Evolutionary conservation across 108 stramenopile genomes (phyloP).

Genomic region (Cyclotella kingstonii): DNA sequence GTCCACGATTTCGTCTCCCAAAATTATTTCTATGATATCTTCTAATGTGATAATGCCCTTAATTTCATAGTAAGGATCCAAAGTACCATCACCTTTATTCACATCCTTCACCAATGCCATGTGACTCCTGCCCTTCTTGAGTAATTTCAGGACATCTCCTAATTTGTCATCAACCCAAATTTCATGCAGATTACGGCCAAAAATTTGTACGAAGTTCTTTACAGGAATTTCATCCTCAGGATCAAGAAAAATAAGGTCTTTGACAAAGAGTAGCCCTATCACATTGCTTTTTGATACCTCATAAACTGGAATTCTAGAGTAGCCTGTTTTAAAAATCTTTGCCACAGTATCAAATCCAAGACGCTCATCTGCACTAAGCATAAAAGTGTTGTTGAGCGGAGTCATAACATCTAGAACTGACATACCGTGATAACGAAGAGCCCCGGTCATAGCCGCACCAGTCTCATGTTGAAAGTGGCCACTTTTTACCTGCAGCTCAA

Average conservation of each 20-base stretch:
- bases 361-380: conserved; percentile 85
- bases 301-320: conserved; percentile 89
- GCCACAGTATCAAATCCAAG: conserved; percentile 92
- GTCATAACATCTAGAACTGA: conserved; percentile 94
- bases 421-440: conserved; percentile 84
- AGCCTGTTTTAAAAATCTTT: conserved; percentile 95
- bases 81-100: conserved; percentile 62
- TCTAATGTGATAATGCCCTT: conserved; percentile 98
- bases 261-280: conserved; percentile 94
- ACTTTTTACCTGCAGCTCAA: conserved; percentile 89
- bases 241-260: conserved; percentile 98
- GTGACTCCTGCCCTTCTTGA: conserved; percentile 89
- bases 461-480: conserved; percentile 84
- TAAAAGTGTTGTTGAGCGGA: conserved; percentile 86
- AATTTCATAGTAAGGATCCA: conserved; percentile 91
- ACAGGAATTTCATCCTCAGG: conserved; percentile 93
- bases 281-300: conserved; percentile 84
- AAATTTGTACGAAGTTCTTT: conserved; percentile 87
- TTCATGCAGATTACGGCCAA: conserved; percentile 84
- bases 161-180: conserved; percentile 88
- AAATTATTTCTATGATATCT: conserved; percentile 92
- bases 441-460: conserved; percentile 93
- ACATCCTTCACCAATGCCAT: conserved; percentile 95
- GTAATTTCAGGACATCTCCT: conserved; percentile 85
- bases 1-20: conserved; percentile 98